phyloP scores from a whole-genome alignment of 2,329 filamentous ascomycete species.

The Penicillium sp. region DNA sequence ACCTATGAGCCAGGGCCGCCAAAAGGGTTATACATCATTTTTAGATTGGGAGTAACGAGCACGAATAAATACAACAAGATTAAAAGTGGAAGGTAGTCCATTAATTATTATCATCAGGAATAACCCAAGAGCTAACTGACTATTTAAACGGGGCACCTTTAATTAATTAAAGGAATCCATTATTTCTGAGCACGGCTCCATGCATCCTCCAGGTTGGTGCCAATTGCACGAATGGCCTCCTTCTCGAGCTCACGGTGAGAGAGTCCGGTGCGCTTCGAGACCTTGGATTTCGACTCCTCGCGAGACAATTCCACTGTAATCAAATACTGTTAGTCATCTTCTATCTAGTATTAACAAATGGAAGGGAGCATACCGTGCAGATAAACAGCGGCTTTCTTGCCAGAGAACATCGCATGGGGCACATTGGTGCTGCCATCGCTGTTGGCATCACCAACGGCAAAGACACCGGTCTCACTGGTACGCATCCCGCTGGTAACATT shows the following conservation, averaged over 20 bases:
- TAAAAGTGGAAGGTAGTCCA: too few relatives aligned
- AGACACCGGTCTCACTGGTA: slow-evolving; percentile 57
- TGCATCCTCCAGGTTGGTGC: slow-evolving; percentile 31
- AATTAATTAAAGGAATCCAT: neutral
- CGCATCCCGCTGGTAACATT: slow-evolving; percentile 46
- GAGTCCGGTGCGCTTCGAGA: slow-evolving; percentile 30
- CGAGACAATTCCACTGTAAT: slow-evolving; percentile 35
- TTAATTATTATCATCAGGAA: neutral
- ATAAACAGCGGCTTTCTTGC: slow-evolving; percentile 59
- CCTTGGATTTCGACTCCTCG: slow-evolving; percentile 31
- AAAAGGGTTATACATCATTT: neutral
- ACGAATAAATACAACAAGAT: too few relatives aligned
- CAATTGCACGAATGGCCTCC: slow-evolving; percentile 32
- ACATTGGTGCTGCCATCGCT: slow-evolving; percentile 61
- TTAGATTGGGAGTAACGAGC: neutral
- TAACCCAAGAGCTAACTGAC: neutral
- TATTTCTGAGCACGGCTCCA: slow-evolving; percentile 21
- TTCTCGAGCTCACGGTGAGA: slow-evolving; percentile 28
- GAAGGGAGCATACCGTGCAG: slow-evolving; percentile 52
- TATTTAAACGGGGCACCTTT: neutral
- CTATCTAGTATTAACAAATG: neutral
- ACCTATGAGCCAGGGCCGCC: neutral
- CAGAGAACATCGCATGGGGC: slow-evolving; percentile 60
- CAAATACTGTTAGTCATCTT: neutral
- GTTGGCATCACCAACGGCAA: slow-evolving; percentile 61